Conservation (phyloP, 2,329 filamentous ascomycete genomes). For the Fusarium liriodendri region DNA sequence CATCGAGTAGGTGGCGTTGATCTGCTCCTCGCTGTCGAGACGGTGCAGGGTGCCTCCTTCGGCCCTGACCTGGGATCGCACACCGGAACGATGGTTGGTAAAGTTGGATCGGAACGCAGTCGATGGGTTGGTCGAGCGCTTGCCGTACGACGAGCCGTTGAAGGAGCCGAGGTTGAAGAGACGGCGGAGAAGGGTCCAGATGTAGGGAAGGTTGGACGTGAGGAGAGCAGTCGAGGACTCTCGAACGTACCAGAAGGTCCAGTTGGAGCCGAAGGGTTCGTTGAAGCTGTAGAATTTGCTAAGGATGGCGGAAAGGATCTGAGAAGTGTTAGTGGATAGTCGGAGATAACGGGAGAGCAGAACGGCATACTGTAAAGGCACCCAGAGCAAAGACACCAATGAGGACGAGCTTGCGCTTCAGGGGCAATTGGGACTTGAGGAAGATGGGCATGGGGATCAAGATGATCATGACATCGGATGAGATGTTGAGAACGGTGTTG, state of each 20-base stretch:
- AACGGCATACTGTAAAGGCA: constrained; percentile 56
- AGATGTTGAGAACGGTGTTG: constrained; percentile 69
- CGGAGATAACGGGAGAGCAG: not conserved
- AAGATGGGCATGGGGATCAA: constrained; percentile 67
- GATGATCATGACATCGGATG: constrained; percentile 70
- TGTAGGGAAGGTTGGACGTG: constrained; percentile 55
- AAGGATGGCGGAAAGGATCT: constrained; percentile 63
- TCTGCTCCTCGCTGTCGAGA: constrained; percentile 52
- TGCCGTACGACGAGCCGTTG: constrained; percentile 45
- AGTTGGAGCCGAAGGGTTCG: constrained; percentile 51
- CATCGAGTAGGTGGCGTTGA: constrained; percentile 47
- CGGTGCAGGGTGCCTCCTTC: constrained; percentile 41
- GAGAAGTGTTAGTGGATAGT: constrained; percentile 5
- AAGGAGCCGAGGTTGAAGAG: constrained; percentile 51
- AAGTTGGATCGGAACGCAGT: constrained; percentile 43
- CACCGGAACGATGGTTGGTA: constrained; percentile 41
- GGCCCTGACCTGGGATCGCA: constrained; percentile 33
- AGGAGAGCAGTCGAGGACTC: constrained; percentile 57
- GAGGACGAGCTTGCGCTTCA: constrained; percentile 65
- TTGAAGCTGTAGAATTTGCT: constrained; percentile 57
- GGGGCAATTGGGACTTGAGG: constrained; percentile 59
- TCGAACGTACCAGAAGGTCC: constrained; percentile 58
- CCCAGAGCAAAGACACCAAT: constrained; percentile 59
- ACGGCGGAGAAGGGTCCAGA: constrained; percentile 54
- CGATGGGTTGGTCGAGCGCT: constrained; percentile 40